These are phyloP conservation scores for Sutorius eximius DNA, from an alignment of 1,284 basidiomycete genomes.

Conservation along the genomic window DNA sequence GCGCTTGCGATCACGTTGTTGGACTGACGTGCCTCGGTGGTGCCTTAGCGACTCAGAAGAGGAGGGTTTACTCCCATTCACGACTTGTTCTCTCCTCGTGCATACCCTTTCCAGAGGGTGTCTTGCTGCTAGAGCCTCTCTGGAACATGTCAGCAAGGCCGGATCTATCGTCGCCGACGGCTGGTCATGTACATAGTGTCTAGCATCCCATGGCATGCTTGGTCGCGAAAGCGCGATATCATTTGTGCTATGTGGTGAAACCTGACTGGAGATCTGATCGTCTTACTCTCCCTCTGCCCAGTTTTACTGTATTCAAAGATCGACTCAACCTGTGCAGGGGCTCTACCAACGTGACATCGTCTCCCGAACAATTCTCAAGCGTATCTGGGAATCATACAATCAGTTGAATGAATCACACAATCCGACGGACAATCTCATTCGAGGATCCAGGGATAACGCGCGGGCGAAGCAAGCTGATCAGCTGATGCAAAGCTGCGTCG, in stretches of 20 bases:
- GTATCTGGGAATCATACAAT: slow-evolving; percentile 17
- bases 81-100: background rate
- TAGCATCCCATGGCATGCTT: background rate
- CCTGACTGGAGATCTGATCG: background rate
- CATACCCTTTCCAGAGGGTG: background rate
- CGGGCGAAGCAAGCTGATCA: slow-evolving; percentile 42
- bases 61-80: background rate
- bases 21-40: background rate
- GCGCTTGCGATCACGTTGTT: background rate
- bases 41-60: background rate
- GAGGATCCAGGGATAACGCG: slow-evolving; percentile 34
- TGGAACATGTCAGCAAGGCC: background rate
- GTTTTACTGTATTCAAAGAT: background rate
- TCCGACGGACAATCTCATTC: slow-evolving; percentile 10
- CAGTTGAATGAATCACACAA: background rate
- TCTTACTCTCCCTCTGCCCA: too few species aligned
- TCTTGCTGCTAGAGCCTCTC: background rate
- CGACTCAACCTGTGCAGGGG: background rate
- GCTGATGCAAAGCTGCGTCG: slow-evolving; percentile 60
- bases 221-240: background rate
- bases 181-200: slow-evolving; percentile 16
- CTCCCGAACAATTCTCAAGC: slow-evolving; percentile 25
- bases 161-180: background rate
- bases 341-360: slow-evolving; percentile 18
- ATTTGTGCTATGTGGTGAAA: background rate